Evolutionary conservation across 192 early-diverging fungal genomes (phyloP).

Genomic region (Coemansia biformis): DNA sequence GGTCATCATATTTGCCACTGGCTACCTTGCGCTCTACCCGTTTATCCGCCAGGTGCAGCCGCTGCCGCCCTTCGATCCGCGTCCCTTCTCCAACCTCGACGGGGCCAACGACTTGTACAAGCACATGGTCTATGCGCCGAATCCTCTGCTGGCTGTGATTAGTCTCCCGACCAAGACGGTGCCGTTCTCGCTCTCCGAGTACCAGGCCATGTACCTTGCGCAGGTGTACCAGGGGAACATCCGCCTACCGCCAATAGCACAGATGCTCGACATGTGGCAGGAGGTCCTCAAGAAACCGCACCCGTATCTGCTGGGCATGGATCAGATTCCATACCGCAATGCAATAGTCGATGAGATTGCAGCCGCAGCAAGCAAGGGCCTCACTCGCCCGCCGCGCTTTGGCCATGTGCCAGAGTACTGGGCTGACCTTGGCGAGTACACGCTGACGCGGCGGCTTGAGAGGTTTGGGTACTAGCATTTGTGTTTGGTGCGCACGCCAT

Average conservation of each 20-base stretch:
- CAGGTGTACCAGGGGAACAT: slow-evolving; percentile 32
- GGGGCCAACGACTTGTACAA: slow-evolving; percentile 45
- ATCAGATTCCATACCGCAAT: slow-evolving; percentile 21
- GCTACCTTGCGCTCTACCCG: slow-evolving; percentile 58
- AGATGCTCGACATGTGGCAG: slow-evolving; percentile 34
- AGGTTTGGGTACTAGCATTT: slow-evolving; percentile 9
- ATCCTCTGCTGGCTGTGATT: slow-evolving; percentile 56
- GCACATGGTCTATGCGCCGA: slow-evolving; percentile 44
- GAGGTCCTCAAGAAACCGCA: not conserved
- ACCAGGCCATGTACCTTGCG: slow-evolving; percentile 51
- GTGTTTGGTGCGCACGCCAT: not conserved
- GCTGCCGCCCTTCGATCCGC: not conserved
- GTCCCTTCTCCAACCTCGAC: slow-evolving; percentile 32
- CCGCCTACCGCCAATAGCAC: slow-evolving; percentile 10
- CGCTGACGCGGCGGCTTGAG: slow-evolving; percentile 5
- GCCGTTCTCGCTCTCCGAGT: slow-evolving; percentile 60
- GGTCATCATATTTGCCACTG: slow-evolving; percentile 60
- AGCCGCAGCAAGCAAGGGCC: not conserved
- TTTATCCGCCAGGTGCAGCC: slow-evolving; percentile 43
- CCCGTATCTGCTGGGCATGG: slow-evolving; percentile 13
- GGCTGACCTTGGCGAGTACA: slow-evolving; percentile 9
- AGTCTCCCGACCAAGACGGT: slow-evolving; percentile 54
- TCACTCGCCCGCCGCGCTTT: slow-evolving; percentile 1
- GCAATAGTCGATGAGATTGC: slow-evolving; percentile 9
- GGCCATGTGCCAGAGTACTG: slow-evolving; percentile 4